A percentile compares a stretch with the other conserved stretches of the same genome.
These are phyloP conservation scores for Nannochloropsis salina DNA, from an alignment of 108 stramenopile genomes.

Conservation along the genomic window DNA sequence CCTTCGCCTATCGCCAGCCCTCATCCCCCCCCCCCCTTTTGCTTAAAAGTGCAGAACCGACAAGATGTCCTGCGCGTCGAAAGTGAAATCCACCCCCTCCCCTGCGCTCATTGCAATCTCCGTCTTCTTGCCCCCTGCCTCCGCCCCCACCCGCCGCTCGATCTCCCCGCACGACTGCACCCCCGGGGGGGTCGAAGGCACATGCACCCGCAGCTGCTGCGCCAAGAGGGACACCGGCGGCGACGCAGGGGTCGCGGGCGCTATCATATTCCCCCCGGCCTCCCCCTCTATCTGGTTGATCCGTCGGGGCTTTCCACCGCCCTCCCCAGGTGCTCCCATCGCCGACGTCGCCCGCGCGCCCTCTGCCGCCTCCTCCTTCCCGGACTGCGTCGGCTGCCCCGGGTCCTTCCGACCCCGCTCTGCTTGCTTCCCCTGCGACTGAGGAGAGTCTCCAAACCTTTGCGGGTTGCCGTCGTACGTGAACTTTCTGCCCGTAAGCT, in stretches of 20 bases:
- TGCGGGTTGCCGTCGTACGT: conserved; percentile 35
- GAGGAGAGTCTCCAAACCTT: conserved; percentile 4
- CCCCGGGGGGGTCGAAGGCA: neutral
- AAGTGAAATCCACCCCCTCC: neutral
- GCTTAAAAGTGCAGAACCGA: neutral
- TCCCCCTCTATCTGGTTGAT: too few relatives aligned
- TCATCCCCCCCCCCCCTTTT: neutral
- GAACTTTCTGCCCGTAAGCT: conserved; percentile 22
- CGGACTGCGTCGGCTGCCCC: neutral
- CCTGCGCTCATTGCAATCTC: neutral
- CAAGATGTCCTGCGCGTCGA: conserved; percentile 19
- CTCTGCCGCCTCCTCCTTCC: too few relatives aligned
- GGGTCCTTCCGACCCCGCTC: neutral
- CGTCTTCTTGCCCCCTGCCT: neutral
- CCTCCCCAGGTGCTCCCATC: neutral
- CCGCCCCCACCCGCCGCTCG: neutral
- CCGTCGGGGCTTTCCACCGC: too few relatives aligned
- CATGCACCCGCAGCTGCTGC: too few relatives aligned
- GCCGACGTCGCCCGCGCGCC: neutral
- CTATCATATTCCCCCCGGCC: too few relatives aligned
- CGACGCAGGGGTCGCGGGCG: too few relatives aligned
- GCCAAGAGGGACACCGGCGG: too few relatives aligned
- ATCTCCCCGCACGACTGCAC: neutral
- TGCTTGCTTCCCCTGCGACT: neutral
- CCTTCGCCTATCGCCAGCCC: neutral